Evolutionary conservation across 225 moss, liverwort and hornwort species (phyloP), one percentile per base, ranked within the genome.

Genomic region (Physcomitrium patens): DNA sequence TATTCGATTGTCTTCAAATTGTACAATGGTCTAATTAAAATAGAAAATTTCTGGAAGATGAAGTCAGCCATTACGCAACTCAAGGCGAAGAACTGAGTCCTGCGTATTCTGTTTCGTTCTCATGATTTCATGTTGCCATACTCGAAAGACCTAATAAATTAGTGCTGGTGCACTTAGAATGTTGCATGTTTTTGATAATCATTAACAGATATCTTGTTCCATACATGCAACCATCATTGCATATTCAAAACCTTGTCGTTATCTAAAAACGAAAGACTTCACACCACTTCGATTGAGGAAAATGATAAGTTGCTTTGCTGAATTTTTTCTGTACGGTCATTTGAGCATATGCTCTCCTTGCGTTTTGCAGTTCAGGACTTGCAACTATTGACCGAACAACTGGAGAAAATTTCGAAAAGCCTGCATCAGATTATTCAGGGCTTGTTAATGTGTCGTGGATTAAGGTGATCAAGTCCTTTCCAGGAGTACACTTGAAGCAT

Each of bases 401-500:
- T 84, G 68, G 63, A 84, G 80, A 53, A 63, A n/a, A 72, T 76
- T 51, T 81, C 77, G 12, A 75, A 62, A 71, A 78, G 73, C 65
- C 52, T 94, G 75, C 80, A 84, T 67, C 80, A 78, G 74, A 83
- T 70, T 63, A 92, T 87, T 17, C 89, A 94, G 69, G 72, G 49
- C 31, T 83, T 94, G 65, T 81, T 94, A 47, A 24, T 24, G 87
- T 87, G 23, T 72, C 82, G 67, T 91, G 84, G 91, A 87, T 91
- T n/a, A 80, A 85, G 78, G 89, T 89, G 43, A 83, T 86, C 73
- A 83, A 80, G 50, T 89, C 85, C n/a, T 82, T 85, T 74, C 64
- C 76, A 54, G 86, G 80, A 96, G 93, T 83, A 93, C 95, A 49
- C 90, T 93, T 72, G 93, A 91, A 89, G 91, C 95, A 60, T 93